Evolutionary conservation across 2,329 filamentous ascomycete species (phyloP).

Genomic region (Clonostachys rhizophaga): DNA sequence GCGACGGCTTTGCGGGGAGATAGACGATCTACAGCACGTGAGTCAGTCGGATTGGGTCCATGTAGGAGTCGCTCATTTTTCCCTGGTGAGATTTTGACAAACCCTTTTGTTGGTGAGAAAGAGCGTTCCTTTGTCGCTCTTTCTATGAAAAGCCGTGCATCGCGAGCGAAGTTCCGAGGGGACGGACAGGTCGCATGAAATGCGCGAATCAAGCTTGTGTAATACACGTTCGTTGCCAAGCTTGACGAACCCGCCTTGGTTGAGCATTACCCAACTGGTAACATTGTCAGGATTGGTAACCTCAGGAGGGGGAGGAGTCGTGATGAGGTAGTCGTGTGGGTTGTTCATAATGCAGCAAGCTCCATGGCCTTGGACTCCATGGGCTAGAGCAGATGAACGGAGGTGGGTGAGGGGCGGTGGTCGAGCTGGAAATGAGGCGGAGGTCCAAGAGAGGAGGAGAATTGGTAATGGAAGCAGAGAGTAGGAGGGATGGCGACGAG

Average conservation of each 20-base stretch:
- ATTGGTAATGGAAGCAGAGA: neutral
- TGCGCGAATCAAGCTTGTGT: constrained; percentile 74
- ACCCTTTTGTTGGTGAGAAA: constrained; percentile 86
- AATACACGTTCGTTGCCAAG: constrained; percentile 80
- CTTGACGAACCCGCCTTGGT: constrained; percentile 73
- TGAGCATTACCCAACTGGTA: constrained; percentile 86
- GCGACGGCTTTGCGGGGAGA: constrained; percentile 67
- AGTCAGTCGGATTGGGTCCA: too few species aligned
- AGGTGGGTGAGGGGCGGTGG: neutral
- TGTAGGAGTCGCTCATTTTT: too few species aligned
- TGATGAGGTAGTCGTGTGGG: constrained; percentile 33
- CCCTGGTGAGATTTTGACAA: constrained; percentile 21
- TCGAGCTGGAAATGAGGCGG: constrained; percentile 1
- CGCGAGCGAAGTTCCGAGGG: constrained; percentile 58
- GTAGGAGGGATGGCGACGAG: neutral
- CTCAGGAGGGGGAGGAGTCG: constrained; percentile 22
- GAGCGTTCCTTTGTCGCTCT: constrained; percentile 69
- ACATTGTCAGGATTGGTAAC: constrained; percentile 47
- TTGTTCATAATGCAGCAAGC: constrained; percentile 30
- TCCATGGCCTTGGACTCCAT: constrained; percentile 20
- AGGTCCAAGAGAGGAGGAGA: neutral
- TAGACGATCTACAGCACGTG: constrained; percentile 67
- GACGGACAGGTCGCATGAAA: constrained; percentile 70
- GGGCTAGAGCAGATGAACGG: constrained; percentile 3
- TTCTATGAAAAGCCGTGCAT: constrained; percentile 60